Evolutionary conservation across 345 rosid genomes (phyloP).

Genomic region (Iberis pinnata): DNA sequence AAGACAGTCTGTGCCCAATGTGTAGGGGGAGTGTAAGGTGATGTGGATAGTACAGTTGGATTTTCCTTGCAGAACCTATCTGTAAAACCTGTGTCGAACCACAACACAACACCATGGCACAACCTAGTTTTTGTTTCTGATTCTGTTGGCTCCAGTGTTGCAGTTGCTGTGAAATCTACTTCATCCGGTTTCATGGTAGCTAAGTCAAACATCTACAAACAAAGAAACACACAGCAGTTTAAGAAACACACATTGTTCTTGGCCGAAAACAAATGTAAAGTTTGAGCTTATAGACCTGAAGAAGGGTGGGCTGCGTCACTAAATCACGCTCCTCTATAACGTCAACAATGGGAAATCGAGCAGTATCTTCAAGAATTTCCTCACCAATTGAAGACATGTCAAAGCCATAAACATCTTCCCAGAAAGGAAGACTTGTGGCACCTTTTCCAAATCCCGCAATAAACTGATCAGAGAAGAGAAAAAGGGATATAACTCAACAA

Average conservation of each 20-base stretch:
- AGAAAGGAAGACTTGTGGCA: conserved; percentile 79
- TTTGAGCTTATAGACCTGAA: conserved; percentile 39
- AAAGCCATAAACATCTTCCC: conserved; percentile 90
- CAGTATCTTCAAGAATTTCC: conserved; percentile 64
- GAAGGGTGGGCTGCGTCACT: conserved; percentile 53
- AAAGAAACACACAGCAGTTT: background rate
- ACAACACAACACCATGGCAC: conserved; percentile 74
- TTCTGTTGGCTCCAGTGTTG: conserved; percentile 24
- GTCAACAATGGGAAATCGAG: conserved; percentile 66
- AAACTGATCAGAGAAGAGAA: conserved; percentile 38
- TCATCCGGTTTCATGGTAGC: conserved; percentile 77
- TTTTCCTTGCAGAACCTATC: conserved; percentile 80
- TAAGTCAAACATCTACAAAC: conserved; percentile 65
- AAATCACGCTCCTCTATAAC: conserved; percentile 51
- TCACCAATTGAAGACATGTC: conserved; percentile 79
- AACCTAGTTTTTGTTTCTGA: conserved; percentile 23
- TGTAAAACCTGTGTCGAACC: conserved; percentile 93
- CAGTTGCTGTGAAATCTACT: conserved; percentile 80
- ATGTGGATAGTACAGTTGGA: conserved; percentile 50
- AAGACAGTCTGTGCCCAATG: conserved; percentile 92
- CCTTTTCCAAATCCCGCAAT: conserved; percentile 93
- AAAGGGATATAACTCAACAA: conserved; percentile 11
- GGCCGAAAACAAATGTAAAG: background rate
- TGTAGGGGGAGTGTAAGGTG: conserved; percentile 64
- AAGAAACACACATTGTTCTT: background rate